A percentile compares a stretch with the other conserved stretches of the same genome.
These are phyloP conservation scores for Metrosideros polymorpha DNA, from an alignment of 441 rosid genomes.

Conservation along the genomic window DNA sequence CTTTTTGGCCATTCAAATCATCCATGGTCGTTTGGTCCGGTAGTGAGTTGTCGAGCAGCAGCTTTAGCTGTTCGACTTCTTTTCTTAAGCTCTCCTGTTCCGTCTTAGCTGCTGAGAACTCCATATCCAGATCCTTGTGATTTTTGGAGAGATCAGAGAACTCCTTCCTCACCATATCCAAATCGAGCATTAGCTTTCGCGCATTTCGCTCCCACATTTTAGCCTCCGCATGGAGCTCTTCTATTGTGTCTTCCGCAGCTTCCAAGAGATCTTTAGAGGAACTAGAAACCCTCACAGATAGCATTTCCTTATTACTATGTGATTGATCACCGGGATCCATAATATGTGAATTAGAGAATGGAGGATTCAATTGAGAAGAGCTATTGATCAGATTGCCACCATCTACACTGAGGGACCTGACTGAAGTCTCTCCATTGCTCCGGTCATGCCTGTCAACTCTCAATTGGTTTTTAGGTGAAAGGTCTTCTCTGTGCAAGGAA, in stretches of 20 bases:
- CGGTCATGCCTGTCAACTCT: constrained; percentile 1
- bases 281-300: constrained; percentile 13
- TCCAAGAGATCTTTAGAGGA: constrained; percentile 37
- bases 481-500: constrained; percentile 12
- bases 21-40: constrained; percentile 11
- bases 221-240: constrained; percentile 34
- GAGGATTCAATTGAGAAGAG: constrained; percentile 19
- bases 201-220: constrained; percentile 56
- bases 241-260: constrained; percentile 49
- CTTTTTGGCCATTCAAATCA: constrained; percentile 17
- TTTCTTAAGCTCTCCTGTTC: constrained; percentile 38
- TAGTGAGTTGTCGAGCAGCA: constrained; percentile 19
- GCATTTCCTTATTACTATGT: constrained; percentile 14
- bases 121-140: constrained; percentile 22
- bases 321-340: constrained; percentile 14
- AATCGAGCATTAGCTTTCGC: constrained; percentile 32
- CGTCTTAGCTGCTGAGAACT: constrained; percentile 31
- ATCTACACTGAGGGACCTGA: constrained; percentile 9
- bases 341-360: constrained; percentile 16
- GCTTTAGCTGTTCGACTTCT: constrained; percentile 38
- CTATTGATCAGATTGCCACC: background rate
- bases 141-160: constrained; percentile 33
- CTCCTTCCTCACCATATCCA: constrained; percentile 38
- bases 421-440: constrained; percentile 15
- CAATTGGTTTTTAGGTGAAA: background rate